phyloP scores from a whole-genome alignment of 371 early-diverging fungal genomes.

The Phascolomyces articulosus region DNA sequence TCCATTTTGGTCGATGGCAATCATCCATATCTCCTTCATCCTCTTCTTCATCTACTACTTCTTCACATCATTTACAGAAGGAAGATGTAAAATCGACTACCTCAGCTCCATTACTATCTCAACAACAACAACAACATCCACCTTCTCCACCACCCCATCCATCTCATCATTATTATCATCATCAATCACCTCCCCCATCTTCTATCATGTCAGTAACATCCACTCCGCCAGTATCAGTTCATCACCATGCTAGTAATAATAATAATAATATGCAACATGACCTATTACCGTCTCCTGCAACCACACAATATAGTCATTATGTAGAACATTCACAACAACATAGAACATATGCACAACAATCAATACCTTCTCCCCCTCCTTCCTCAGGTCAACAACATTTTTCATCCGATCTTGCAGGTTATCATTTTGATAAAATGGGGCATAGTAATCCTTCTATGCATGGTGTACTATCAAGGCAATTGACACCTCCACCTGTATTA shows the following conservation, averaged over 20 bases:
- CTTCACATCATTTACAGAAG: too few species aligned
- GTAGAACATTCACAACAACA: not conserved
- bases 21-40: not conserved
- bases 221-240: too few species aligned
- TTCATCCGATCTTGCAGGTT: slow-evolving; percentile 10
- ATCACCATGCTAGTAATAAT: too few species aligned
- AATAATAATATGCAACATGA: not conserved
- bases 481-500: slow-evolving; percentile 10
- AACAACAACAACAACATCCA: too few species aligned
- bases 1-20: slow-evolving; percentile 22
- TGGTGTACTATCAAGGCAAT: slow-evolving; percentile 4
- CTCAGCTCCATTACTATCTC: too few species aligned
- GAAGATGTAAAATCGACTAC: too few species aligned
- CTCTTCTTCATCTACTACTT: too few species aligned
- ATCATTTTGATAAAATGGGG: slow-evolving; percentile 8
- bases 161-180: not conserved
- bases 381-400: slow-evolving; percentile 3
- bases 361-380: slow-evolving; percentile 14
- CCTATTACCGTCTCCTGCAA: not conserved
- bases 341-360: not conserved
- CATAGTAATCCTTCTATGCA: not conserved
- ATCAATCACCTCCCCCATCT: not conserved
- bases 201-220: too few species aligned
- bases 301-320: not conserved
- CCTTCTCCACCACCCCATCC: not conserved